These are phyloP conservation scores for Boletus rex-veris DNA, from an alignment of 768 basidiomycete genomes.

Conservation along the genomic window DNA sequence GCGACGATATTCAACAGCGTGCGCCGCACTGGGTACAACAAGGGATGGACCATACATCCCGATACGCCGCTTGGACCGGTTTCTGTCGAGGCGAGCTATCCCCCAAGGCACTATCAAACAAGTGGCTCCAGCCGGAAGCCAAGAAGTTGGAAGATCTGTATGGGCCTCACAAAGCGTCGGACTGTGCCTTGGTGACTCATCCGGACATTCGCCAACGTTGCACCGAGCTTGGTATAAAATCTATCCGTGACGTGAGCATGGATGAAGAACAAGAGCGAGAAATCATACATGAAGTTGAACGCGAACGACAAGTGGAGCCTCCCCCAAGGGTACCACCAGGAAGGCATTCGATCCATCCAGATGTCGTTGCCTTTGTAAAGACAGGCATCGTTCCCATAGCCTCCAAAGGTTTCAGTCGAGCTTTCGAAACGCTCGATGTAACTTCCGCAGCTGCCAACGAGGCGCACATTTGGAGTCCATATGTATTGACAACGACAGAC, in stretches of 20 bases:
- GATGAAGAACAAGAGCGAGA: constrained; percentile 53
- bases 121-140: constrained; percentile 43
- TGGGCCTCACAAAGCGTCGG: not conserved
- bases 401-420: no score
- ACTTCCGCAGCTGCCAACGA: no score
- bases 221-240: constrained; percentile 12
- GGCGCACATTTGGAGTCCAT: no score
- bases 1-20: constrained; percentile 38
- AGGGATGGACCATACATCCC: constrained; percentile 17
- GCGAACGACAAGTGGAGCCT: constrained; percentile 38
- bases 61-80: constrained; percentile 16
- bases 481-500: no score
- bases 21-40: constrained; percentile 44
- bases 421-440: no score
- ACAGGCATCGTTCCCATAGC: constrained; percentile 18
- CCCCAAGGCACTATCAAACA: not conserved
- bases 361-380: constrained; percentile 25
- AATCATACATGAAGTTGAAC: constrained; percentile 41
- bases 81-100: constrained; percentile 1
- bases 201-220: constrained; percentile 16
- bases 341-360: constrained; percentile 19
- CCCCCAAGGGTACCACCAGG: constrained; percentile 27
- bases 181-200: not conserved
- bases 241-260: constrained; percentile 21
- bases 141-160: constrained; percentile 38